Evolutionary conservation across 768 basidiomycete genomes (phyloP).

Genomic region (Auricularia cornea): DNA sequence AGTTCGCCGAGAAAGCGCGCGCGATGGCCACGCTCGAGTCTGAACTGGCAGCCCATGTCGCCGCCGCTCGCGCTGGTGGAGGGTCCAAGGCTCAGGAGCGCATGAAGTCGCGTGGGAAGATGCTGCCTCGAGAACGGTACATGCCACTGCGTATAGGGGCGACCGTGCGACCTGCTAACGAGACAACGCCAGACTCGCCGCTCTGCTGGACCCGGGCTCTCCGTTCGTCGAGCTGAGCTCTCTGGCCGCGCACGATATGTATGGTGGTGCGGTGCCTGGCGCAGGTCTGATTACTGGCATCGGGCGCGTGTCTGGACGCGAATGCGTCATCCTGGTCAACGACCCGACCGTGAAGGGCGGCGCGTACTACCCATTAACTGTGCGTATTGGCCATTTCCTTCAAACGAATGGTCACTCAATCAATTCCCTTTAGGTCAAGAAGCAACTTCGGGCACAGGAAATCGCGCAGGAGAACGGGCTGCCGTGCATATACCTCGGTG

Average conservation of each 20-base stretch:
- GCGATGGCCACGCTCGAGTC: constrained; percentile 64
- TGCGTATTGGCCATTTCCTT: constrained; percentile 20
- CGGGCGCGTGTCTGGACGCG: constrained; percentile 67
- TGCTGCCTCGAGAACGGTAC: constrained; percentile 75
- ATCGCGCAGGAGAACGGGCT: constrained; percentile 85
- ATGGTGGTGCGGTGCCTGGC: constrained; percentile 66
- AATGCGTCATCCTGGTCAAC: constrained; percentile 88
- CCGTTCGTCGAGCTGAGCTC: constrained; percentile 87
- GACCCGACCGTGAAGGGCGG: constrained; percentile 93
- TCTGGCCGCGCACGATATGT: constrained; percentile 82
- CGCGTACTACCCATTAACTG: constrained; percentile 84
- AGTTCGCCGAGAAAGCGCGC: constrained; percentile 57
- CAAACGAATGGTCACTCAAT: neutral
- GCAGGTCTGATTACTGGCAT: constrained; percentile 88
- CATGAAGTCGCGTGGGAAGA: constrained; percentile 73
- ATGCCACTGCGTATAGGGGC: constrained; percentile 13
- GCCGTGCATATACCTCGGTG: constrained; percentile 89
- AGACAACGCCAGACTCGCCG: constrained; percentile 42
- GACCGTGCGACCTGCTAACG: neutral
- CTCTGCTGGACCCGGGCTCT: constrained; percentile 75
- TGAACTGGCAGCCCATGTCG: constrained; percentile 53
- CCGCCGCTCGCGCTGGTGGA: constrained; percentile 58
- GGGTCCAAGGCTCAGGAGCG: constrained; percentile 65
- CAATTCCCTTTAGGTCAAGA: constrained; percentile 59
- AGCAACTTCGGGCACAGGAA: constrained; percentile 90